These are phyloP conservation scores for Taphrina betulina DNA, from an alignment of 1,139 yeast species.

Conservation along the genomic window DNA sequence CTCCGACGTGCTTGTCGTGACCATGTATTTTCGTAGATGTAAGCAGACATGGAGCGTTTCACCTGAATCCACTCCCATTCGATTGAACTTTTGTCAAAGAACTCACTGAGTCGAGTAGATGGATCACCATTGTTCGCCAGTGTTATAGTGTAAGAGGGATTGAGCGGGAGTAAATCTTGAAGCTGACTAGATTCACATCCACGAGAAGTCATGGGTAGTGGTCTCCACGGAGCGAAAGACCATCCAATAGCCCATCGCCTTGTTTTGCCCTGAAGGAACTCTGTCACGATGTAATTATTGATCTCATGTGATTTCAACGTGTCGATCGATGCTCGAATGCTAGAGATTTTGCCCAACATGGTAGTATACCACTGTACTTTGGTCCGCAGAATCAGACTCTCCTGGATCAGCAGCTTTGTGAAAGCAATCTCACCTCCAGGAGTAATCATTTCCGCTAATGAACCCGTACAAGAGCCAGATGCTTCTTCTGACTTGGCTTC, in stretches of 20 bases:
- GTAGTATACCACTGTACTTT: slow-evolving; percentile 39
- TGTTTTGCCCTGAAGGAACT: slow-evolving; percentile 37
- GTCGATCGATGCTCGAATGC: slow-evolving; percentile 28
- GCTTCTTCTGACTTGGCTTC: slow-evolving; percentile 32
- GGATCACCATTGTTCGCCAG: too few species aligned
- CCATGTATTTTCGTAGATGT: slow-evolving; percentile 38
- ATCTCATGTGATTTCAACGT: slow-evolving; percentile 27
- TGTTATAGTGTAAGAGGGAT: too few species aligned
- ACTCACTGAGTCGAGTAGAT: too few species aligned
- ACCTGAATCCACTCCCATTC: slow-evolving; percentile 11
- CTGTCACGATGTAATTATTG: slow-evolving; percentile 37
- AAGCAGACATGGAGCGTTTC: background rate
- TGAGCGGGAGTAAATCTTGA: background rate
- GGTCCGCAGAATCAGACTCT: slow-evolving; percentile 40
- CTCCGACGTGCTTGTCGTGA: slow-evolving; percentile 37
- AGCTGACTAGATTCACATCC: background rate
- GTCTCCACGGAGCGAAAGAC: slow-evolving; percentile 40
- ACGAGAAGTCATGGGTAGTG: slow-evolving; percentile 27
- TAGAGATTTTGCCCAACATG: slow-evolving; percentile 39
- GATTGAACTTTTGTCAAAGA: background rate
- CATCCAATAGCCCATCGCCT: slow-evolving; percentile 48
- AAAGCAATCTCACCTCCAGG: slow-evolving; percentile 49
- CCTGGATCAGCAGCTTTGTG: slow-evolving; percentile 43
- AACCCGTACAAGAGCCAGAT: slow-evolving; percentile 39
- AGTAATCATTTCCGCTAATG: slow-evolving; percentile 44